Evolutionary conservation across 495 filamentous ascomycete genomes (phyloP).

Genomic region (Copromyces sp.): DNA sequence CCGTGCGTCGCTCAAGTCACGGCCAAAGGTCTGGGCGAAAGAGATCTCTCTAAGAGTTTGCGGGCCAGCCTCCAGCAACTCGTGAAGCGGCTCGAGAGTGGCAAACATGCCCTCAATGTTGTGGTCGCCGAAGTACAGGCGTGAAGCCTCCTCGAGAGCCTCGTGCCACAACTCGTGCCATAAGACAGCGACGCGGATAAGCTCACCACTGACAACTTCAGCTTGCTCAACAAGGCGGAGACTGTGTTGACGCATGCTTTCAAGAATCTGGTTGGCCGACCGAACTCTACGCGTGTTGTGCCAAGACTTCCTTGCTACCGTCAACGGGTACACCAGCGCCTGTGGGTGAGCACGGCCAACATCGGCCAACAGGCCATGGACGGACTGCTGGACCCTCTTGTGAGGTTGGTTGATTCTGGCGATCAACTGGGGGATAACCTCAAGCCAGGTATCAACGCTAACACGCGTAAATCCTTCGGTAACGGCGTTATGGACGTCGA

Average conservation of each 20-base stretch:
- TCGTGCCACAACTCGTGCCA: constrained; percentile 99
- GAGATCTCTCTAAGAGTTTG: constrained; percentile 92
- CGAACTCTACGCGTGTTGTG: constrained; percentile 66
- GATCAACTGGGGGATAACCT: constrained; percentile 95
- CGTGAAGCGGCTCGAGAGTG: constrained; percentile 81
- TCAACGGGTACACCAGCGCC: constrained; percentile 98
- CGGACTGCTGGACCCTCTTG: constrained; percentile 68
- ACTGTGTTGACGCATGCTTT: constrained; percentile 92
- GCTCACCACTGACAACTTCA: constrained; percentile 83
- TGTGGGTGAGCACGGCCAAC: constrained; percentile 91
- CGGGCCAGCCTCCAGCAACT: constrained; percentile 77
- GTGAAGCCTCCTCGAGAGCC: constrained; percentile 92
- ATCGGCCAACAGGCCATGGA: constrained; percentile 83
- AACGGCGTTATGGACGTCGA: constrained; percentile 77
- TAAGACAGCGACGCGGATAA: constrained; percentile 90
- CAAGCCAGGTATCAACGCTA: constrained; percentile 94
- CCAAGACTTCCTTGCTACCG: constrained; percentile 90
- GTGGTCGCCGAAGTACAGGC: constrained; percentile 84
- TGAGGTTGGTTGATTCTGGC: constrained; percentile 96
- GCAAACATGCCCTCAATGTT: constrained; percentile 97
- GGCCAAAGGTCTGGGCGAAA: constrained; percentile 94
- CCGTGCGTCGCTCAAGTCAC: constrained; percentile 85
- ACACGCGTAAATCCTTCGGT: constrained; percentile 84
- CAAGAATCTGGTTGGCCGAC: constrained; percentile 87
- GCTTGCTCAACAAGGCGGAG: constrained; percentile 91